A percentile compares a stretch with the other conserved stretches of the same genome.
phyloP scores from a whole-genome alignment of 495 filamentous ascomycete genomes.

The Penicillium pancosmium region DNA sequence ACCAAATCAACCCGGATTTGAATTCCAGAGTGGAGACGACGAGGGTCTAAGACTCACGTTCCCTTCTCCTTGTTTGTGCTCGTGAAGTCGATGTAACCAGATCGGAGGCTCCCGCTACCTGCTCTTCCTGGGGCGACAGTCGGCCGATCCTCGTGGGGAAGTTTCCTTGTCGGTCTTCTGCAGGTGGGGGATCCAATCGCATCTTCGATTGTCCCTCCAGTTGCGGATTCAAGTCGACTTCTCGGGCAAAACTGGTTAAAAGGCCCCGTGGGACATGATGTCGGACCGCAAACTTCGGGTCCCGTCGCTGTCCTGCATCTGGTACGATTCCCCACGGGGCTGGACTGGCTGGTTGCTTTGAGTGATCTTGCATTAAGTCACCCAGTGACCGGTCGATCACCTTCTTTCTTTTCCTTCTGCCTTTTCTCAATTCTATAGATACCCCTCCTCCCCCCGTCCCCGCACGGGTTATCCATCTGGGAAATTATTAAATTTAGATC shows the following conservation, averaged over 20 bases:
- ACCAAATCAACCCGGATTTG: slow-evolving; percentile 4
- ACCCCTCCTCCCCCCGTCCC: background rate
- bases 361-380: background rate
- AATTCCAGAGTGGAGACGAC: background rate
- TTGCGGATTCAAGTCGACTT: background rate
- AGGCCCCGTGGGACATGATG: background rate
- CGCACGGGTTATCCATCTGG: background rate
- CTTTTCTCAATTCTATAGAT: background rate
- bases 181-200: slow-evolving; percentile 4
- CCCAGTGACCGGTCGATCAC: background rate
- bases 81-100: slow-evolving; percentile 13
- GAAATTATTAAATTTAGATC: background rate
- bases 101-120: slow-evolving; percentile 11
- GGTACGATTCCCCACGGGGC: slow-evolving; percentile 8
- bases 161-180: slow-evolving; percentile 4
- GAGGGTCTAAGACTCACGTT: background rate
- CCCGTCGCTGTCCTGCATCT: background rate
- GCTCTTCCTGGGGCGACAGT: slow-evolving; percentile 15
- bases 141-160: slow-evolving; percentile 27
- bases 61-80: background rate
- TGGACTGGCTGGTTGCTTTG: background rate
- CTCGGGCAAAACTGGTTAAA: background rate
- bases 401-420: background rate
- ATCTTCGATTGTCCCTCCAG: background rate
- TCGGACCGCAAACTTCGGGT: background rate